Base-by-base conservation (phyloP, 805 yeast genomes). In the Candida ulmi region DNA sequence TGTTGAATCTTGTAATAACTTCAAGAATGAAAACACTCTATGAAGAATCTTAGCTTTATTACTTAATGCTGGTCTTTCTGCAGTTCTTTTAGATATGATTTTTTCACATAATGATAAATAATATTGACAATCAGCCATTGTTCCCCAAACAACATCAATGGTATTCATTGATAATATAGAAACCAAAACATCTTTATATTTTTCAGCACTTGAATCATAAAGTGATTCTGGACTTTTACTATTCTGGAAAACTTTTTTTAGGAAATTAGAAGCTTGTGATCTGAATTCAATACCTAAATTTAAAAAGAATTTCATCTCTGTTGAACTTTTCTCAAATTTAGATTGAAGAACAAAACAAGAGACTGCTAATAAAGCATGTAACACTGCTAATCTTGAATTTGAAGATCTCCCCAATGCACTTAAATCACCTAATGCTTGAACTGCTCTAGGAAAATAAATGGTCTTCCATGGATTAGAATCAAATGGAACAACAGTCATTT, bases 81-180 rank as follows among this genome's bases (percentile, higher is more conserved):
- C 65, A 80, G 82, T 80, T 52, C 91, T 77, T 48, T 78, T 73
- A 26, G 76, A 74, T 19, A 88, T 81, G 41, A 85, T 80, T 40
- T 73, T 74, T 45, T 86, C 91, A 63, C 95, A 84, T 51, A 88
- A 77, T 39, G 78, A 74, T 39, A 88, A 67, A 61, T 86, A 86
- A 42, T 79, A 72, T 46, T 77, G 78, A 53, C 95, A 86, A 48
- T 84, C 93, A 40, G 83, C 80, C 90, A 85, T 84, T 1, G 91
- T 79, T 3, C 96, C 95, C 87, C 95, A 83, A 13, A 86, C 90
- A 37, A 86, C 80, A 62, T 88, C 95, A 37, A 88, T 84, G 7
- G 90, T 80, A 35, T 82, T 86, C 95, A 87, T 85, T 2, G 93
- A 80, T 57, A 88, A 69, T 17, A 85, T 80, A 1, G 95, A 93